These are phyloP conservation scores for Salmacisia buchloeana DNA, from an alignment of 1,284 basidiomycete genomes.

Conservation along the genomic window DNA sequence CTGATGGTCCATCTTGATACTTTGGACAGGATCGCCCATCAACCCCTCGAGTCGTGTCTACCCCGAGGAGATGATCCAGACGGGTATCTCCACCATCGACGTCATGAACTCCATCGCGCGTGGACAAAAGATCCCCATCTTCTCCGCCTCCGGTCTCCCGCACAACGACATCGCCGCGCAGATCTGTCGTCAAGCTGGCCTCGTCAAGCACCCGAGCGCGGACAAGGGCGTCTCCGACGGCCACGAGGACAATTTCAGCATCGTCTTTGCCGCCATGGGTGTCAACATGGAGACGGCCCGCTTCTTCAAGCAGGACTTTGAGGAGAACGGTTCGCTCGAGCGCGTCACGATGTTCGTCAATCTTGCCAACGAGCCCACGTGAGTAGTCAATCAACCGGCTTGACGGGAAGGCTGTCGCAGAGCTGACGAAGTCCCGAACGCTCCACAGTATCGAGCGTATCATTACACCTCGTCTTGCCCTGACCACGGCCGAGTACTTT, in stretches of 20 bases:
- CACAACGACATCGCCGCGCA: conserved; percentile 99
- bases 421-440: not conserved
- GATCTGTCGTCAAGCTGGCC: conserved; percentile 97
- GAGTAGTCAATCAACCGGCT: conserved; percentile 19
- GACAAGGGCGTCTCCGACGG: conserved; percentile 81
- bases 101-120: conserved; percentile 87
- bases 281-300: conserved; percentile 99
- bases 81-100: conserved; percentile 82
- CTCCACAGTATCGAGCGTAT: conserved; percentile 79
- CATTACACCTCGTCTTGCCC: conserved; percentile 93
- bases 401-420: not conserved
- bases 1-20: not conserved
- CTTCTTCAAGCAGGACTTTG: conserved; percentile 99
- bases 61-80: conserved; percentile 99
- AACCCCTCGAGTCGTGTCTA: conserved; percentile 99
- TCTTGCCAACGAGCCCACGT: conserved; percentile 96
- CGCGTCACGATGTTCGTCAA: conserved; percentile 98
- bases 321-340: conserved; percentile 96
- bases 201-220: conserved; percentile 65
- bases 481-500: conserved; percentile 99
- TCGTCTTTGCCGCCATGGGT: conserved; percentile 99
- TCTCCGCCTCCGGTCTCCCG: conserved; percentile 96
- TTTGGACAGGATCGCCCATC: conserved; percentile 80
- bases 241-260: conserved; percentile 99
- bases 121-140: conserved; percentile 99